These are phyloP conservation scores for Chlorophyllum brunneum DNA, from an alignment of 768 basidiomycete genomes.

Conservation along the genomic window DNA sequence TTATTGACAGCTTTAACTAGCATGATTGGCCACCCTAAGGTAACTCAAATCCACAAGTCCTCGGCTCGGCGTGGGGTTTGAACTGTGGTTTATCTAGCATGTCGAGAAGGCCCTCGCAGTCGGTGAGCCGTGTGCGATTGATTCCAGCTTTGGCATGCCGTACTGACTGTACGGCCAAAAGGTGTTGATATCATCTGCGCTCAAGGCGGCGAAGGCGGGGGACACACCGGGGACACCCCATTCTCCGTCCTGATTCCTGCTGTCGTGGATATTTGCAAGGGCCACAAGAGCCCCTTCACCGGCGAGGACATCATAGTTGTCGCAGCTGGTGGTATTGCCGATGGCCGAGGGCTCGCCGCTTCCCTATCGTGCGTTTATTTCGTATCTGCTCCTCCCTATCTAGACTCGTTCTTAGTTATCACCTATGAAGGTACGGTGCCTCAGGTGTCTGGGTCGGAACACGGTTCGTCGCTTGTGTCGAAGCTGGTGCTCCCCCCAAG, in stretches of 20 bases:
- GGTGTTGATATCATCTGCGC: constrained; percentile 92
- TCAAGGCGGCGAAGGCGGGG: constrained; percentile 85
- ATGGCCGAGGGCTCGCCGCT: constrained; percentile 78
- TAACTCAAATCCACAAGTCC: constrained; percentile 19
- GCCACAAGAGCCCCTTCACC: constrained; percentile 69
- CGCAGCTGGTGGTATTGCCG: constrained; percentile 82
- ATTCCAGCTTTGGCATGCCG: neutral
- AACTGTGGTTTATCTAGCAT: constrained; percentile 40
- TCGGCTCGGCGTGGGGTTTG: constrained; percentile 2
- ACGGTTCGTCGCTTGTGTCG: constrained; percentile 77
- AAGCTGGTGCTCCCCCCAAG: constrained; percentile 72
- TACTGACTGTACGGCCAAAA: constrained; percentile 16
- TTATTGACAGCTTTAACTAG: constrained; percentile 29
- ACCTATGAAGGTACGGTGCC: constrained; percentile 61
- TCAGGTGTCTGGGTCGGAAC: constrained; percentile 88
- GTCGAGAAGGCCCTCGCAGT: constrained; percentile 72
- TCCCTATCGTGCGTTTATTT: constrained; percentile 50
- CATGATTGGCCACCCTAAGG: constrained; percentile 86
- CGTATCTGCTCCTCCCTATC: neutral
- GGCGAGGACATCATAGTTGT: constrained; percentile 74
- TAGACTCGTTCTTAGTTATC: neutral
- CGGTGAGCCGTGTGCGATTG: constrained; percentile 30
- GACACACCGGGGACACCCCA: constrained; percentile 81
- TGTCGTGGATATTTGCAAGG: constrained; percentile 74
- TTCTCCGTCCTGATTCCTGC: constrained; percentile 82